A percentile compares a stretch with the other conserved stretches of the same genome.
Evolutionary conservation across 345 rosid species (phyloP).

Genomic region (Melastoma malabathricum): DNA sequence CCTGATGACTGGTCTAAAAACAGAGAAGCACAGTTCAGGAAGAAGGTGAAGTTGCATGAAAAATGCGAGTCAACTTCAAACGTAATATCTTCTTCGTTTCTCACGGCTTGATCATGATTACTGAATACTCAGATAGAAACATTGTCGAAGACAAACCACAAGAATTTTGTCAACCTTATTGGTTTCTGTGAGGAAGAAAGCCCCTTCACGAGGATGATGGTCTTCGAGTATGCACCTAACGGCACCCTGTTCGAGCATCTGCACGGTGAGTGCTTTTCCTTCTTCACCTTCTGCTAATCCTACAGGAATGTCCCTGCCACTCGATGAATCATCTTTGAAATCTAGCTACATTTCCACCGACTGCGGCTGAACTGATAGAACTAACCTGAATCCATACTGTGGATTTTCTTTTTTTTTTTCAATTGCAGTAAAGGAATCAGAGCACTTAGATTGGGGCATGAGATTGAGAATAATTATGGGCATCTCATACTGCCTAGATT

Average conservation of each 20-base stretch:
- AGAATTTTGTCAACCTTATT: conserved; percentile 80
- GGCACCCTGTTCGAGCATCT: conserved; percentile 93
- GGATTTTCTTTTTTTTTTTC: background rate
- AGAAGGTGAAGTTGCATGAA: conserved; percentile 40
- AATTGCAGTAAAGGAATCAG: conserved; percentile 62
- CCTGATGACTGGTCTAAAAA: conserved; percentile 50
- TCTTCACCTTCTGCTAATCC: background rate
- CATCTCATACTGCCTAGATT: conserved; percentile 78
- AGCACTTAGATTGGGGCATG: conserved; percentile 82
- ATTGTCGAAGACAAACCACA: conserved; percentile 73
- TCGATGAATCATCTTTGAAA: background rate
- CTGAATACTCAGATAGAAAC: conserved; percentile 50
- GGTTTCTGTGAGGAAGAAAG: conserved; percentile 76
- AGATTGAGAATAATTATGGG: conserved; percentile 78
- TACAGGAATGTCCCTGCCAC: background rate
- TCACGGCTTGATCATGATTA: conserved; percentile 1
- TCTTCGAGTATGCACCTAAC: conserved; percentile 93
- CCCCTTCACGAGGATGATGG: conserved; percentile 84
- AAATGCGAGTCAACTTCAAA: too few relatives aligned
- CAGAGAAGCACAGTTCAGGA: conserved; percentile 52
- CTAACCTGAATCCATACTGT: background rate
- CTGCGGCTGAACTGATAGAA: background rate
- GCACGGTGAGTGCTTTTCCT: conserved; percentile 42
- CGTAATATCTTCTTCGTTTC: background rate
- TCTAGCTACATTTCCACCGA: too few relatives aligned